Conservation (phyloP, 2,329 filamentous ascomycete species). For the Pyricularia sp. region DNA sequence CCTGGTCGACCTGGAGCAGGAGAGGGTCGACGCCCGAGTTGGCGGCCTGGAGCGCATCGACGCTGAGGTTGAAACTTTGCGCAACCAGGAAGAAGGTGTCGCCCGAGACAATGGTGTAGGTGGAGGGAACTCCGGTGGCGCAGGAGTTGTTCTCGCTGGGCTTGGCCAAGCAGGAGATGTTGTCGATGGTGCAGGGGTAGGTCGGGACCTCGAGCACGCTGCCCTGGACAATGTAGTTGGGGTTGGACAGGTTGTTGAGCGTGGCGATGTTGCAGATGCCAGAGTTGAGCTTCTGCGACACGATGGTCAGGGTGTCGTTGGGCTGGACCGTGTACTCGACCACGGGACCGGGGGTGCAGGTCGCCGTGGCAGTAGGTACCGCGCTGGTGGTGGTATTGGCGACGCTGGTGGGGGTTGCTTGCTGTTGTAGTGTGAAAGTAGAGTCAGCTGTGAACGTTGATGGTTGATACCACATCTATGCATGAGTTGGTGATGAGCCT, state of each 20-base stretch:
- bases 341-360: not conserved
- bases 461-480: no score
- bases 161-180: slow-evolving; percentile 3
- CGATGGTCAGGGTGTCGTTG: slow-evolving; percentile 1
- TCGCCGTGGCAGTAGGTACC: not conserved
- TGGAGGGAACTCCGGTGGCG: not conserved
- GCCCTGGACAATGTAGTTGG: not conserved
- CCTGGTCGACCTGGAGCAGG: not conserved
- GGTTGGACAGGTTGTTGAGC: slow-evolving; percentile 1
- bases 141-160: not conserved
- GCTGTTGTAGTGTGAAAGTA: not conserved
- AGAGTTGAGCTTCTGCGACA: slow-evolving; percentile 1
- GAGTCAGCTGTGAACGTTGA: no score
- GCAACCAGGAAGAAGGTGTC: slow-evolving; percentile 2
- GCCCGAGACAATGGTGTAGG: not conserved
- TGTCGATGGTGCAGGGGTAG: not conserved
- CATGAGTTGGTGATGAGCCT: not conserved
- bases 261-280: slow-evolving; percentile 4
- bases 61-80: not conserved
- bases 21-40: slow-evolving; percentile 1
- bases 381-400: not conserved
- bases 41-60: not conserved
- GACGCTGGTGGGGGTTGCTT: not conserved
- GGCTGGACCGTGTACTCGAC: not conserved
- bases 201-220: slow-evolving; percentile 2